These are phyloP conservation scores for Mortierella hygrophila DNA, from an alignment of 192 early-diverging fungal genomes.

Conservation along the genomic window DNA sequence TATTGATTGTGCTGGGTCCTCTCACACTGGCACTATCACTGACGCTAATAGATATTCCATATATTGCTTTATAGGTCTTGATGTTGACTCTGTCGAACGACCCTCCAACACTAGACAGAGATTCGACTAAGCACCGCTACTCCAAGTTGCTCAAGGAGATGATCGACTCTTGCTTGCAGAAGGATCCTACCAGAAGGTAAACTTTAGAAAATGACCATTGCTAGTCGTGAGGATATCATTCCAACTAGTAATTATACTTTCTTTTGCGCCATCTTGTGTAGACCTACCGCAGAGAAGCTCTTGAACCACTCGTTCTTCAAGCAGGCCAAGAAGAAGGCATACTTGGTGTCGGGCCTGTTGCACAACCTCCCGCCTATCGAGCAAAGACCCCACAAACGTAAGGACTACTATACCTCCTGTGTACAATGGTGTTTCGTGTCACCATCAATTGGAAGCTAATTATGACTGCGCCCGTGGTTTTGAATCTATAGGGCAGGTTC, in stretches of 20 bases:
- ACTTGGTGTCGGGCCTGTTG: slow-evolving; percentile 70
- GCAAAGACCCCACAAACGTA: slow-evolving; percentile 58
- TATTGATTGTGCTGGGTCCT: neutral
- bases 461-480: neutral
- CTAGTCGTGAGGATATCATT: neutral
- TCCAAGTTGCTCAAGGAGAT: slow-evolving; percentile 87
- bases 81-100: slow-evolving; percentile 91
- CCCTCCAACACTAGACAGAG: slow-evolving; percentile 87
- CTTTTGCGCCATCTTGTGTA: slow-evolving; percentile 24
- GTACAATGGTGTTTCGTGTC: neutral
- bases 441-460: too few species aligned
- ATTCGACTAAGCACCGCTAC: slow-evolving; percentile 79
- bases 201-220: neutral
- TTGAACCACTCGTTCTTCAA: slow-evolving; percentile 84
- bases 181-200: slow-evolving; percentile 79
- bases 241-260: neutral
- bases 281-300: slow-evolving; percentile 84
- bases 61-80: slow-evolving; percentile 67
- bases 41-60: neutral
- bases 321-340: slow-evolving; percentile 77
- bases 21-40: neutral
- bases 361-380: slow-evolving; percentile 76
- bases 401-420: neutral
- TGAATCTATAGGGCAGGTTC: slow-evolving; percentile 38
- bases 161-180: slow-evolving; percentile 85